These are phyloP conservation scores for Clitopilus passeckerianus DNA, from an alignment of 768 basidiomycete genomes.

Conservation along the genomic window DNA sequence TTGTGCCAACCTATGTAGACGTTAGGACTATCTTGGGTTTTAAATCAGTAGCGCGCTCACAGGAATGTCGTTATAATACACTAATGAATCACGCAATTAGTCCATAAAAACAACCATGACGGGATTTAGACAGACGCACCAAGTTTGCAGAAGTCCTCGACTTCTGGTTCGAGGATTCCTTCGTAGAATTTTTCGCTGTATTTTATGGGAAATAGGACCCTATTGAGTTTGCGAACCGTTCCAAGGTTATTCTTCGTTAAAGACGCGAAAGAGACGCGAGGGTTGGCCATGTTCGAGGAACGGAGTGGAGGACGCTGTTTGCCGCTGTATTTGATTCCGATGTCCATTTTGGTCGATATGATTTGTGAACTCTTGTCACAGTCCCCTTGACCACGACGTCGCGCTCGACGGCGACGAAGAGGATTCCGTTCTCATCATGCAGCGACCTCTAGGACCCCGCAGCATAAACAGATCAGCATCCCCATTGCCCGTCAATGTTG, in stretches of 20 bases:
- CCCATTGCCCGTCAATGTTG: conserved; percentile 16
- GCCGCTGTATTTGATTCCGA: conserved; percentile 1
- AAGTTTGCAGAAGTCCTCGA: conserved; percentile 86
- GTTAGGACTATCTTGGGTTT: conserved; percentile 3
- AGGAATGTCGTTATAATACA: conserved; percentile 91
- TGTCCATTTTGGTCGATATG: conserved; percentile 4
- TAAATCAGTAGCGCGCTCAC: conserved; percentile 13
- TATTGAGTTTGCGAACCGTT: conserved; percentile 62
- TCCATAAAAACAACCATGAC: conserved; percentile 3
- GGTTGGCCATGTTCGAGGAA: conserved; percentile 14
- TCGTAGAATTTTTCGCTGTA: conserved; percentile 88
- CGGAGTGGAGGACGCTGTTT: neutral
- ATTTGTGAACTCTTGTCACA: conserved; percentile 16
- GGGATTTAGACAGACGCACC: conserved; percentile 38
- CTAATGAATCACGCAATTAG: conserved; percentile 29
- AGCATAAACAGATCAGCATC: conserved; percentile 34
- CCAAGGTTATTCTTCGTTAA: conserved; percentile 82
- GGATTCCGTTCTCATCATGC: conserved; percentile 14
- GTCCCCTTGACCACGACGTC: conserved; percentile 22
- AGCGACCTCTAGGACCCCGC: conserved; percentile 51
- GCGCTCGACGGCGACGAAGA: conserved; percentile 16
- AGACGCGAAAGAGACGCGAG: conserved; percentile 66
- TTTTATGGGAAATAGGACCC: conserved; percentile 84
- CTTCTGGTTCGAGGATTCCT: conserved; percentile 69
- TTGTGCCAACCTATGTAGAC: conserved; percentile 59